These are phyloP conservation scores for Golubevia pallescens DNA, from an alignment of 1,284 basidiomycete genomes.

Conservation along the genomic window DNA sequence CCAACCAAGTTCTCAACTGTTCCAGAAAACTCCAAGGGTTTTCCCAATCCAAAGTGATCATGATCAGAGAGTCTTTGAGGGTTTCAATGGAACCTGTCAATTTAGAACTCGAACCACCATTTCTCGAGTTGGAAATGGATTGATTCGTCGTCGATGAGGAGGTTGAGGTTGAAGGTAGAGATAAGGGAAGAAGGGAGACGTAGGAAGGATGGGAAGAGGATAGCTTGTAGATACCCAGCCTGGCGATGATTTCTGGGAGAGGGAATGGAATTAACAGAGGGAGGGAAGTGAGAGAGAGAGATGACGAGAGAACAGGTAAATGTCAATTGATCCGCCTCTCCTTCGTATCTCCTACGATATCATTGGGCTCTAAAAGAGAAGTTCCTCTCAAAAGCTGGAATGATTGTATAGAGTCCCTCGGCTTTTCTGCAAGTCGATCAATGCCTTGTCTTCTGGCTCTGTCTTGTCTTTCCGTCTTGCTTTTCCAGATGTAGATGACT, in stretches of 20 bases:
- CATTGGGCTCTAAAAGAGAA: no score
- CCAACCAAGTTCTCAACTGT: constrained; percentile 85
- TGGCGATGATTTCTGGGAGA: constrained; percentile 65
- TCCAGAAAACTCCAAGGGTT: constrained; percentile 86
- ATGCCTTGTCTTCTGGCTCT: no score
- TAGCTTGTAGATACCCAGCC: constrained; percentile 82
- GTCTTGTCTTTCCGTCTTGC: no score
- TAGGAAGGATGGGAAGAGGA: constrained; percentile 79
- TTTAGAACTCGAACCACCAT: no score
- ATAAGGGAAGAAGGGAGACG: constrained; percentile 79
- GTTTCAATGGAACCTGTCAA: constrained; percentile 54
- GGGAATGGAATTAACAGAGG: constrained; percentile 69
- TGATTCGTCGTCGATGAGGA: not conserved
- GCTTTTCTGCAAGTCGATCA: no score
- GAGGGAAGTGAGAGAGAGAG: constrained; percentile 6
- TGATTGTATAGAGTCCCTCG: no score
- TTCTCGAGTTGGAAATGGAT: no score
- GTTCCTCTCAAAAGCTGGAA: no score
- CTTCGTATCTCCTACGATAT: no score
- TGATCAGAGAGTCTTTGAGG: constrained; percentile 78
- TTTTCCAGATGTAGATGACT: no score
- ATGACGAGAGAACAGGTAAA: no score
- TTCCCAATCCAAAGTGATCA: constrained; percentile 95
- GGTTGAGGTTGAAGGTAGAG: constrained; percentile 73
- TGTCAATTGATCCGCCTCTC: no score